A percentile compares a stretch with the other conserved stretches of the same genome.
These are phyloP conservation scores for Exophiala aquamarina DNA, from an alignment of 2,329 filamentous ascomycete species.

Conservation along the genomic window DNA sequence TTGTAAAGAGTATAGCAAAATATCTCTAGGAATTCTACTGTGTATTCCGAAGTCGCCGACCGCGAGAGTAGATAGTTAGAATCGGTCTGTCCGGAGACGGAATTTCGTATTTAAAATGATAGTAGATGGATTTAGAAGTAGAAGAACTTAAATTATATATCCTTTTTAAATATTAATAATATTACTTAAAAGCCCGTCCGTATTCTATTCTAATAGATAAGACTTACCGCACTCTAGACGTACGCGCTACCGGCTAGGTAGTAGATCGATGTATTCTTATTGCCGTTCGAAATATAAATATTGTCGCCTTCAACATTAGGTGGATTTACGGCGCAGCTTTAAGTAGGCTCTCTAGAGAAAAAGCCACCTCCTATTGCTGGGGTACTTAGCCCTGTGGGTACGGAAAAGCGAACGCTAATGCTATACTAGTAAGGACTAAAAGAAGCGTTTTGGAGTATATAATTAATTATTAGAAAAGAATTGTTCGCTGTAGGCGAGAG, in stretches of 20 bases:
- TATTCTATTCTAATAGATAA: not conserved
- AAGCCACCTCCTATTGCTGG: not conserved
- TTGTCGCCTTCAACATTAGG: not conserved
- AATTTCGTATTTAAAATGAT: not conserved
- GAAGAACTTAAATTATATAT: constrained; percentile 1
- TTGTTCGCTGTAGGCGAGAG: too few species aligned
- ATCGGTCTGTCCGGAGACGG: too few species aligned
- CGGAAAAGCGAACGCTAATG: not conserved
- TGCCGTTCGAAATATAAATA: not conserved
- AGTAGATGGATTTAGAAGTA: not conserved
- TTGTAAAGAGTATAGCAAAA: too few species aligned
- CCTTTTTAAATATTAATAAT: not conserved
- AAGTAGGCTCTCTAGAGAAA: not conserved
- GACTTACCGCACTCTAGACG: not conserved
- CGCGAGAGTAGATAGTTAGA: too few species aligned
- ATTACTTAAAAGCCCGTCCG: not conserved
- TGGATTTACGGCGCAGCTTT: not conserved
- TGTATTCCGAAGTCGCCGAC: too few species aligned
- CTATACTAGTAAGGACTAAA: not conserved
- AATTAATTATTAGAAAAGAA: not conserved
- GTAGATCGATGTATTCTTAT: not conserved
- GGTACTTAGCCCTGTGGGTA: not conserved
- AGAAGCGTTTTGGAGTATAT: not conserved
- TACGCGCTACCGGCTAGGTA: not conserved
- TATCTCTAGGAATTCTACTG: too few species aligned